Conservation (phyloP, 202 grass and related monocot genomes). For the Carex arenaria region DNA sequence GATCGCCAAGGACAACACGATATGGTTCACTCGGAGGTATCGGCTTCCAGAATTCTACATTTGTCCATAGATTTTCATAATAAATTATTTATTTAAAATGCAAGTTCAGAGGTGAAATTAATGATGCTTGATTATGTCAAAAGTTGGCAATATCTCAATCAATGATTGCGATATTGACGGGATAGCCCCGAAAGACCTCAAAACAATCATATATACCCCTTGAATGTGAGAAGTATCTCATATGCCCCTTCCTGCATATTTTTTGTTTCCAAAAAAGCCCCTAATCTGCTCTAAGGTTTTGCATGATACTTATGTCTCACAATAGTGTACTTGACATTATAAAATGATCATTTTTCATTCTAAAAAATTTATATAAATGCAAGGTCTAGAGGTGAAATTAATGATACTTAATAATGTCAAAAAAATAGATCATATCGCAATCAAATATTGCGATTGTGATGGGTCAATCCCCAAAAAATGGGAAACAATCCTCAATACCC, state of each 20-base stretch:
- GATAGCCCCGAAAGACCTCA: not conserved
- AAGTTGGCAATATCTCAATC: not conserved
- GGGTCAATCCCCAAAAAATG: not conserved
- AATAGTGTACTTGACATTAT: not conserved
- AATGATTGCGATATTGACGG: not conserved
- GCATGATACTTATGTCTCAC: not conserved
- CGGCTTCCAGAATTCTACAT: constrained; percentile 83
- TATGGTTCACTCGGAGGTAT: constrained; percentile 68
- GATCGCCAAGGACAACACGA: constrained; percentile 59
- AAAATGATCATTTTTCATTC: not conserved
- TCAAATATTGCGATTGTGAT: not conserved
- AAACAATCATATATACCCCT: constrained; percentile 2
- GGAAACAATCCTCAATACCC: not conserved
- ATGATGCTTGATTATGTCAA: not conserved
- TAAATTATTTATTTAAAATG: constrained; percentile 1
- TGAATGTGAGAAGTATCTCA: not conserved
- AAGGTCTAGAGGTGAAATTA: not conserved
- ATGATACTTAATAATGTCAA: not conserved
- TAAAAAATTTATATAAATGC: not conserved
- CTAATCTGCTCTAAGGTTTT: not conserved
- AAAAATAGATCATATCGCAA: not conserved
- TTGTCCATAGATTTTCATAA: not conserved
- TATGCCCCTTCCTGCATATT: not conserved
- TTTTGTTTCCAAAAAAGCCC: not conserved
- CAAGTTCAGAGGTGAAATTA: not conserved